Percentiles rank a stretch among this genome's conserved stretches.
Evolutionary conservation across 2,329 filamentous ascomycete genomes (phyloP).

Genomic region (Colletotrichum sp.): DNA sequence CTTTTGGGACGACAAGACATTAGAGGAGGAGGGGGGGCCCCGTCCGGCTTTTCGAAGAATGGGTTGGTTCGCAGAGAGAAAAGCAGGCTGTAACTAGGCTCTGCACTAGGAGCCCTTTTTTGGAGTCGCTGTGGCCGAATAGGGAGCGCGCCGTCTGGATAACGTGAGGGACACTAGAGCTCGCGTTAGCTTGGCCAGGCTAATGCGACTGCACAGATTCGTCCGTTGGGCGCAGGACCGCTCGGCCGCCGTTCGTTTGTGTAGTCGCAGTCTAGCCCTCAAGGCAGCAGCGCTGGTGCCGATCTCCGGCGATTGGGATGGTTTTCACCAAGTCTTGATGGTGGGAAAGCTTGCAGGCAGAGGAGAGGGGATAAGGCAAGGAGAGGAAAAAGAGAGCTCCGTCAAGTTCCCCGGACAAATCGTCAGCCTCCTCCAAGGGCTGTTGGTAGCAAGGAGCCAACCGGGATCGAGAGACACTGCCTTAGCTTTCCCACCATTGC

Average conservation of each 20-base stretch:
- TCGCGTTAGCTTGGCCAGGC: not conserved
- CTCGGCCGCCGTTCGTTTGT: constrained; percentile 19
- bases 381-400: not conserved
- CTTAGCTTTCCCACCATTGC: not conserved
- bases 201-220: constrained; percentile 11
- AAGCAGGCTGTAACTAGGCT: not conserved
- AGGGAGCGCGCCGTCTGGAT: not conserved
- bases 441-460: not conserved
- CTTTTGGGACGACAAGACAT: not conserved
- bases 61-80: not conserved
- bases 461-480: not conserved
- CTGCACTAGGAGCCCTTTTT: not conserved
- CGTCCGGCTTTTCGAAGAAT: not conserved
- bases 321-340: not conserved
- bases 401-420: not conserved
- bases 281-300: not conserved
- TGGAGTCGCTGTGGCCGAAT: not conserved
- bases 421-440: not conserved
- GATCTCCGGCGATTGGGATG: constrained; percentile 6
- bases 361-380: not conserved
- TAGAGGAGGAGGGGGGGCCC: not conserved
- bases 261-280: not conserved
- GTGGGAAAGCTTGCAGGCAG: not conserved
- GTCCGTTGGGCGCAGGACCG: constrained; percentile 12
- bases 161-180: not conserved